Percentiles rank a stretch among this genome's conserved stretches.
These are phyloP conservation scores for Fusarium sp. DNA, from an alignment of 2,329 filamentous ascomycete genomes.

Conservation along the genomic window DNA sequence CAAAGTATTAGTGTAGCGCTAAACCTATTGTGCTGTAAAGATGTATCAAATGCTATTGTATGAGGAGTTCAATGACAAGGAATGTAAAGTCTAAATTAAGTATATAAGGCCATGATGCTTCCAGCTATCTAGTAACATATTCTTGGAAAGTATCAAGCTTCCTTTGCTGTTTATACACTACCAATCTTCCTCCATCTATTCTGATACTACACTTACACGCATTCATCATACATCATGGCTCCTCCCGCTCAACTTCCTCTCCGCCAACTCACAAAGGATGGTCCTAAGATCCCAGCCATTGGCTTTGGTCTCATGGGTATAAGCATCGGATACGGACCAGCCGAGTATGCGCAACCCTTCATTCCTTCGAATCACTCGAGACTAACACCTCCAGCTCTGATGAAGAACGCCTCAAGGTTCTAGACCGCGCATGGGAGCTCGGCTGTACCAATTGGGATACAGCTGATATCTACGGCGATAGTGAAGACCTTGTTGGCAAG, in stretches of 20 bases:
- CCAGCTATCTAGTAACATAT: not conserved
- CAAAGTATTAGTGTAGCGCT: not conserved
- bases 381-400: conserved; percentile 54
- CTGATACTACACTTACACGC: not conserved
- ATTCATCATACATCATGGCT: conserved; percentile 21
- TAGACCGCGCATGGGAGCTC: conserved; percentile 62
- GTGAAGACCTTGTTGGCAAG: conserved; percentile 61
- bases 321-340: conserved; percentile 51
- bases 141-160: not conserved
- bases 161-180: not conserved
- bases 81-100: not conserved
- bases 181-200: not conserved
- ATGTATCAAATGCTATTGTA: not conserved
- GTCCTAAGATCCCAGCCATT: conserved; percentile 61
- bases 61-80: not conserved
- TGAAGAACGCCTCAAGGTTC: conserved; percentile 60
- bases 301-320: conserved; percentile 67
- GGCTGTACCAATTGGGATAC: conserved; percentile 66
- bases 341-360: conserved; percentile 29
- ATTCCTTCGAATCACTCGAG: too few species aligned
- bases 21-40: not conserved
- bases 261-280: conserved; percentile 59
- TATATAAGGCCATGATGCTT: conserved; percentile 13
- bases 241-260: conserved; percentile 36
- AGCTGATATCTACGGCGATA: conserved; percentile 59